Evolutionary conservation across 345 rosid genomes (phyloP), one percentile per base, ranked within the genome.

Genomic region (Eucalyptus pauciflora): DNA sequence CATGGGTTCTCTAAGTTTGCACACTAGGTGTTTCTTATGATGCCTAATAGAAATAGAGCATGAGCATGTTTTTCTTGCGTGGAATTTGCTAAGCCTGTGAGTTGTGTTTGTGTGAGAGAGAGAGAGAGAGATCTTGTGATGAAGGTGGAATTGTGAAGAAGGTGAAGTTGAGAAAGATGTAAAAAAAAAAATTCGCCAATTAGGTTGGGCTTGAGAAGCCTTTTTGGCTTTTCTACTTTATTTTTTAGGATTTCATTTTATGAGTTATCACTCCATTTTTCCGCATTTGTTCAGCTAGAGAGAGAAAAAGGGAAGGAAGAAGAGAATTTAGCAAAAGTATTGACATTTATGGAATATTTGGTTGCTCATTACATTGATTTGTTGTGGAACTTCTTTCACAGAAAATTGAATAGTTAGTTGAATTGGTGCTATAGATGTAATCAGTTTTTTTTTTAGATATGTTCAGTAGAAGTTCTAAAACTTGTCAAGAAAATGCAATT

Each of bases 31-130:
- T 62, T 62, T 62, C 4, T 12, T 62, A 6, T 60, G 31, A 62
- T 62, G 16, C 7, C 0, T 62, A 3, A 62, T 6, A 62, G 33
- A 13, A 62, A 62, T 0, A 62, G 1, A 62, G 3, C 7, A 62
- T 3, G 10, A 52, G 56, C 2, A 52, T 52, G 27, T 25, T 62
- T 62, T 62, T 62, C 69, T 64, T 14, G 37, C 2, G 4, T 13
- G 37, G 37, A 0, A 64, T 64, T n/a, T 9, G 1, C 18, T n/a
- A n/a, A 14, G 76, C 37, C 3, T 14, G 37, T 64, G 71, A 13
- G 69, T 6, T 58, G 64, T 9, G 27, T 18, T 29, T 24, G 64
- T 9, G 27, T 18, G 62, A 24, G 64, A 25, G 64, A 58, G 64
- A 24, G 64, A 58, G 64, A 58, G 64, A 62, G 69, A 62, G 33